Conservation (phyloP, 305 asterid species). For the Fraxinus ornus region DNA sequence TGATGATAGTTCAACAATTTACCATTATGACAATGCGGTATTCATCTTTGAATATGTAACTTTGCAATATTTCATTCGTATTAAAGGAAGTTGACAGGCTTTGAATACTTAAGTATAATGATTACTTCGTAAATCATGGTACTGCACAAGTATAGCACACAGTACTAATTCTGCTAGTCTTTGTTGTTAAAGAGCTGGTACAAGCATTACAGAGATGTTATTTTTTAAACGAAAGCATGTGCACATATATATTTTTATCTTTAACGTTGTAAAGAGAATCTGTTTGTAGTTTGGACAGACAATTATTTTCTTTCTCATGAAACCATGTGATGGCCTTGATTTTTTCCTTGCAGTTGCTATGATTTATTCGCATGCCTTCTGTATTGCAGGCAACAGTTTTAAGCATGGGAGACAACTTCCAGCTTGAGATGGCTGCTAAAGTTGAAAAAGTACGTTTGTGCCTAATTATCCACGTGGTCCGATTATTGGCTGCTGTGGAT, state of each 20-base stretch:
- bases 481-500: background rate
- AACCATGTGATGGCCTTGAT: slow-evolving; percentile 15
- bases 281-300: background rate
- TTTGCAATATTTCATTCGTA: background rate
- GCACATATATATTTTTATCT: background rate
- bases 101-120: background rate
- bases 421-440: slow-evolving; percentile 86
- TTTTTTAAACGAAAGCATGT: background rate
- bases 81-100: slow-evolving; percentile 2
- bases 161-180: background rate
- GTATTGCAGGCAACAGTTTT: slow-evolving; percentile 54
- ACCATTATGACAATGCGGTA: slow-evolving; percentile 91
- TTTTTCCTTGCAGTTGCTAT: slow-evolving; percentile 11
- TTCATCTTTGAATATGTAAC: slow-evolving; percentile 20
- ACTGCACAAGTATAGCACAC: background rate
- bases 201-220: background rate
- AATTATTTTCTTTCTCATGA: background rate
- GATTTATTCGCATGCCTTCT: slow-evolving; percentile 3
- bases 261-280: background rate
- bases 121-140: background rate
- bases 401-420: slow-evolving; percentile 90
- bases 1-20: slow-evolving; percentile 78
- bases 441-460: slow-evolving; percentile 69
- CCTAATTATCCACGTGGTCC: background rate
- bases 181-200: background rate